Evolutionary conservation across 345 rosid species (phyloP).

Genomic region (Nasturtium officinale): DNA sequence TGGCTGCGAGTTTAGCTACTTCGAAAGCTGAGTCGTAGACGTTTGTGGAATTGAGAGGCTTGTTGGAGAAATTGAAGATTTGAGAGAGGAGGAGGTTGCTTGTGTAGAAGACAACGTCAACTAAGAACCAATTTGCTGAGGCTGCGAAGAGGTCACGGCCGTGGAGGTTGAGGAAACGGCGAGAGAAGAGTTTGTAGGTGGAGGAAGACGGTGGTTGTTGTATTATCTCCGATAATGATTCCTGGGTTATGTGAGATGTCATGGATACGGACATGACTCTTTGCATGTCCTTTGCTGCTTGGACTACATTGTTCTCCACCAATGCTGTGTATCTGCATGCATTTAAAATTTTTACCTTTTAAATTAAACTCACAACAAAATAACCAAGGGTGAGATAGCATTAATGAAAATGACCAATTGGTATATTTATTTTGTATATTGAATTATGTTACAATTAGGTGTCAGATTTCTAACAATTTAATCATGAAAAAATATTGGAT

Average conservation of each 20-base stretch:
- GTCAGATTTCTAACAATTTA: not conserved
- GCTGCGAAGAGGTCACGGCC: slow-evolving; percentile 70
- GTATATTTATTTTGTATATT: too few species aligned
- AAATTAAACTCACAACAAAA: too few species aligned
- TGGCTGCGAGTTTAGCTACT: slow-evolving; percentile 53
- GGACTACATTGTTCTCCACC: slow-evolving; percentile 62
- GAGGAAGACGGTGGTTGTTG: slow-evolving; percentile 44
- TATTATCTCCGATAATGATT: slow-evolving; percentile 16
- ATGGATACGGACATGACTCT: slow-evolving; percentile 58
- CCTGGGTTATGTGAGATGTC: slow-evolving; percentile 50
- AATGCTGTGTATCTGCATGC: slow-evolving; percentile 69
- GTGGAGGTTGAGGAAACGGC: slow-evolving; percentile 60
- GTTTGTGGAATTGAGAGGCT: not conserved
- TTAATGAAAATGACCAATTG: too few species aligned
- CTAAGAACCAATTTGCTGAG: slow-evolving; percentile 62
- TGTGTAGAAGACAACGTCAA: slow-evolving; percentile 69
- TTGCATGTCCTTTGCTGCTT: slow-evolving; percentile 75
- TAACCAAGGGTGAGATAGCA: too few species aligned
- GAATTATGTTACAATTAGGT: not conserved
- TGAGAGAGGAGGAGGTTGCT: slow-evolving; percentile 68
- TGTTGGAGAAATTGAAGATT: slow-evolving; percentile 41
- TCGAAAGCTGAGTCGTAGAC: slow-evolving; percentile 52
- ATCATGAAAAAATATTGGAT: not conserved
- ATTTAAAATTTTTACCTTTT: too few species aligned
- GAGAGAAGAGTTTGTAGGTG: slow-evolving; percentile 54